Evolutionary conservation across 495 filamentous ascomycete genomes (phyloP).

Genomic region (Penicillium diatomitis): DNA sequence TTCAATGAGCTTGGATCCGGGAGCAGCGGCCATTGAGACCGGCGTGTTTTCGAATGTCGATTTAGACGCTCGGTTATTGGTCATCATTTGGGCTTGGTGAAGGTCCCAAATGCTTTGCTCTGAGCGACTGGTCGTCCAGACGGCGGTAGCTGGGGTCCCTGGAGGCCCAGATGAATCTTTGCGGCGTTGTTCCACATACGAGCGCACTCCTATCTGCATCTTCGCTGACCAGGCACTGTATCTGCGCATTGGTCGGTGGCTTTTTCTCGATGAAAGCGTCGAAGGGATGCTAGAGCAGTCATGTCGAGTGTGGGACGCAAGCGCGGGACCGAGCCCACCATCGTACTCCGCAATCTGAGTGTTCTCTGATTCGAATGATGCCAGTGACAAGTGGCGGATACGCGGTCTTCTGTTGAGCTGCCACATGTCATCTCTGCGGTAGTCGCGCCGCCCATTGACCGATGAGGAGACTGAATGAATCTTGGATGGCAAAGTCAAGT

Average conservation of each 20-base stretch:
- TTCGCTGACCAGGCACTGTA: slow-evolving; percentile 30
- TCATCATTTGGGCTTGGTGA: background rate
- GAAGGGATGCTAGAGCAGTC: too few species aligned
- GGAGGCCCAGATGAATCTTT: slow-evolving; percentile 23
- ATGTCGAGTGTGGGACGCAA: too few species aligned
- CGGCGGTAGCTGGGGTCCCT: slow-evolving; percentile 26
- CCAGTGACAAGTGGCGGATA: background rate
- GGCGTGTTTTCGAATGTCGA: too few species aligned
- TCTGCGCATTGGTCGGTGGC: slow-evolving; percentile 4
- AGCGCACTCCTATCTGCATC: slow-evolving; percentile 24
- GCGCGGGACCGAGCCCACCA: too few species aligned
- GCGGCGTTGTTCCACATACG: slow-evolving; percentile 1
- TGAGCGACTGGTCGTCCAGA: slow-evolving; percentile 18
- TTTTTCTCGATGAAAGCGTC: too few species aligned
- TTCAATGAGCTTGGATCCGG: background rate
- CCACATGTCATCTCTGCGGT: background rate
- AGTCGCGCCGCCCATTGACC: background rate
- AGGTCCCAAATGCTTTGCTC: slow-evolving; percentile 7
- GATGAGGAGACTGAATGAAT: background rate
- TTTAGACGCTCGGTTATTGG: too few species aligned
- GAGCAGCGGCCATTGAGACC: too few species aligned
- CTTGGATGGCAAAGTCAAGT: background rate
- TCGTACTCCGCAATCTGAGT: too few species aligned
- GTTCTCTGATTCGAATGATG: too few species aligned
- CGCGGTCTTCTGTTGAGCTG: background rate